A percentile compares a stretch with the other conserved stretches of the same genome.
These are phyloP conservation scores for Tetrahymena thermophila DNA, from an alignment of 73 alveolate genomes.

Conservation along the genomic window DNA sequence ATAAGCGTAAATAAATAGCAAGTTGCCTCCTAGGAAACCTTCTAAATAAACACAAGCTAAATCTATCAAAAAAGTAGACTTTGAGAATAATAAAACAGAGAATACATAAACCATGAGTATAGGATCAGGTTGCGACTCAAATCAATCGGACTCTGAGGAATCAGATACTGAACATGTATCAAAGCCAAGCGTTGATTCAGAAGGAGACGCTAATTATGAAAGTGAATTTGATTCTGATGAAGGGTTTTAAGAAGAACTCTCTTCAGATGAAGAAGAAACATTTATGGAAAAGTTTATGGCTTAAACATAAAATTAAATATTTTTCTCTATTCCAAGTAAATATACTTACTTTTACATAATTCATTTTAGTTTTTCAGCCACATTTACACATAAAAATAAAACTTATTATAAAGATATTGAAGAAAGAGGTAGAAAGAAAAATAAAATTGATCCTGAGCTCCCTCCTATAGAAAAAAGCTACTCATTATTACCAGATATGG, in stretches of 20 bases:
- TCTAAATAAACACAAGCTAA: not conserved
- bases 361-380: not conserved
- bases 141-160: not conserved
- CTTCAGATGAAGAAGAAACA: not conserved
- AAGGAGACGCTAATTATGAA: not conserved
- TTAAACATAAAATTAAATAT: not conserved
- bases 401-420: not conserved
- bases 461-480: not conserved
- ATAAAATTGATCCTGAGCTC: not conserved
- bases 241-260: not conserved
- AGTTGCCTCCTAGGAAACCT: not conserved
- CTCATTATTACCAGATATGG: not conserved
- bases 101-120: not conserved
- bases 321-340: not conserved
- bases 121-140: not conserved
- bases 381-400: not conserved
- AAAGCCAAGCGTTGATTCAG: not conserved
- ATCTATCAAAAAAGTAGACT: not conserved
- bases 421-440: not conserved
- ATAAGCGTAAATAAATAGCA: not conserved
- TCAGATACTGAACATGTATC: not conserved
- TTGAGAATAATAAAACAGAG: not conserved
- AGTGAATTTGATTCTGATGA: not conserved
- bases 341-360: not conserved
- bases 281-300: not conserved